Evolutionary conservation across 176 grass and related monocot genomes (phyloP).

Genomic region (Aegilops longissima): DNA sequence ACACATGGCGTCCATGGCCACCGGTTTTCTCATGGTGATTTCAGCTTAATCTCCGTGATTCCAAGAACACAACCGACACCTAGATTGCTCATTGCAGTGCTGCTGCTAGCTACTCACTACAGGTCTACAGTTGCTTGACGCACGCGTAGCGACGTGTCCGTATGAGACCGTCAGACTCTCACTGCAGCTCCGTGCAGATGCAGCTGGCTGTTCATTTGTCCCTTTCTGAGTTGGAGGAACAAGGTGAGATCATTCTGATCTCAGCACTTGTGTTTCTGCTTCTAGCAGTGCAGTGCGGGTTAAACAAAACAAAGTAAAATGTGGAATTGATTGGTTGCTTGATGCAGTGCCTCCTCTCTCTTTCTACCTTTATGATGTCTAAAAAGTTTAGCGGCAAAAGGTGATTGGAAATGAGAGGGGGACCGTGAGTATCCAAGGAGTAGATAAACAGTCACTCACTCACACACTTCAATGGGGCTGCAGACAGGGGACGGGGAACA

Average conservation of each 20-base stretch:
- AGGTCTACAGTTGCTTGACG: background rate
- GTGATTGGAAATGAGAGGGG: background rate
- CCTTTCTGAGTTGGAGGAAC: background rate
- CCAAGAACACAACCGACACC: background rate
- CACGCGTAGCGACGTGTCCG: slow-evolving; percentile 20
- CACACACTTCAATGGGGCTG: background rate
- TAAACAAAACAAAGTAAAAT: background rate
- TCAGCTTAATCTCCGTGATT: background rate
- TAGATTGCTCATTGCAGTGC: background rate
- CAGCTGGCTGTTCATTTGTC: background rate
- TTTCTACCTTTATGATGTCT: slow-evolving; percentile 20
- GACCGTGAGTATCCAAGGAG: slow-evolving; percentile 42
- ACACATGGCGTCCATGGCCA: background rate
- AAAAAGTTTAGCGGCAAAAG: slow-evolving; percentile 30
- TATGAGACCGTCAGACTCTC: slow-evolving; percentile 3
- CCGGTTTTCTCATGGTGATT: background rate
- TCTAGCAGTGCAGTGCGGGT: background rate
- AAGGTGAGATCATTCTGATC: background rate
- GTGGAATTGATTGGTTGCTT: slow-evolving; percentile 25
- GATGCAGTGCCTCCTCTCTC: background rate
- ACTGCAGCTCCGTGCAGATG: background rate
- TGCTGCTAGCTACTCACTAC: background rate
- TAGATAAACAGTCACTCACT: background rate
- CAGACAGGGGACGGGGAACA: background rate
- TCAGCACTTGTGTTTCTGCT: background rate